A percentile compares a stretch with the other conserved stretches of the same genome.
phyloP scores from a whole-genome alignment of 2,329 filamentous ascomycete species.

The Penicillium italicum region DNA sequence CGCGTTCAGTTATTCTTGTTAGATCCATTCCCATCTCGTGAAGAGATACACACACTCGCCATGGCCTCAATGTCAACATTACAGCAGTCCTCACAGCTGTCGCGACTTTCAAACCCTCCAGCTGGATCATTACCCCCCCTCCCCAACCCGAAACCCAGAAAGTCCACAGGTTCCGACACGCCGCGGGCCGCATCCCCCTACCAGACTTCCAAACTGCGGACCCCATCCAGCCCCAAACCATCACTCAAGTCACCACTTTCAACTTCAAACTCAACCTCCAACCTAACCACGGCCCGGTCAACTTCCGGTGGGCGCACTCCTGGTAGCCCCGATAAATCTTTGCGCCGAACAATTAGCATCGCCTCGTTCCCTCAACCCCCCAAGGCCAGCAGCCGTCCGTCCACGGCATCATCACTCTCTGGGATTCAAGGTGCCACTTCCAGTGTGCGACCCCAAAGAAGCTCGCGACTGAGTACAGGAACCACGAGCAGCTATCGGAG shows the following conservation, averaged over 20 bases:
- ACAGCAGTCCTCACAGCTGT: slow-evolving; percentile 64
- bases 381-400: slow-evolving; percentile 60
- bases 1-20: background rate
- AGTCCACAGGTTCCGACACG: slow-evolving; percentile 54
- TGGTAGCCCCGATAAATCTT: slow-evolving; percentile 58
- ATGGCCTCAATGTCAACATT: slow-evolving; percentile 53
- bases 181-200: slow-evolving; percentile 44
- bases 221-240: slow-evolving; percentile 56
- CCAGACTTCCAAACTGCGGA: slow-evolving; percentile 53
- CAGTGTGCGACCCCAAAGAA: slow-evolving; percentile 51
- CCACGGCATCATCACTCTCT: slow-evolving; percentile 53
- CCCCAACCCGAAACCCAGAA: slow-evolving; percentile 68
- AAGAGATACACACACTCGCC: background rate
- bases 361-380: slow-evolving; percentile 91
- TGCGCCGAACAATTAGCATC: slow-evolving; percentile 88
- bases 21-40: background rate
- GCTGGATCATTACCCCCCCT: slow-evolving; percentile 69
- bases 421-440: slow-evolving; percentile 31
- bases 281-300: slow-evolving; percentile 56
- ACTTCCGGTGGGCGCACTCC: slow-evolving; percentile 54
- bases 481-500: slow-evolving; percentile 50
- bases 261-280: slow-evolving; percentile 49
- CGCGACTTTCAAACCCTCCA: slow-evolving; percentile 63
- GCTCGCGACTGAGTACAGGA: slow-evolving; percentile 55
- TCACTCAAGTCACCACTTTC: slow-evolving; percentile 48